Evolutionary conservation across 1,139 yeast species (phyloP).

Genomic region (Blastobotrys petasosporus): DNA sequence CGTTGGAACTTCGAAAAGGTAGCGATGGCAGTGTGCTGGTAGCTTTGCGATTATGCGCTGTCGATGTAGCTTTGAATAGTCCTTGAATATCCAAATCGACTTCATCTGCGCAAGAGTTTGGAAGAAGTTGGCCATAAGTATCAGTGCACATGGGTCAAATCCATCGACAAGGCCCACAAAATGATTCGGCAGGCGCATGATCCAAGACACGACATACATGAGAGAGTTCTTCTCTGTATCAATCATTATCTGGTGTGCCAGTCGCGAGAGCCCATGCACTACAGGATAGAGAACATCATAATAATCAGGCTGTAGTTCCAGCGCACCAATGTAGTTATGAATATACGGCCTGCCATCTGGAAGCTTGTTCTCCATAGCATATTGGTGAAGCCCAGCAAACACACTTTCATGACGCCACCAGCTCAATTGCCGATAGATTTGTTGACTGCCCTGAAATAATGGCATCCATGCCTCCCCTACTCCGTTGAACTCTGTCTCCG

Average conservation of each 20-base stretch:
- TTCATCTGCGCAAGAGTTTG: constrained; percentile 2
- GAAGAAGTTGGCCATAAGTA: constrained; percentile 7
- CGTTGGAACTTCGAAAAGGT: constrained; percentile 1
- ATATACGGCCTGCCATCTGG: constrained; percentile 7
- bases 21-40: background rate
- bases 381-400: constrained; percentile 3
- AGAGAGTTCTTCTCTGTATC: constrained; percentile 1
- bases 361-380: background rate
- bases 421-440: constrained; percentile 2
- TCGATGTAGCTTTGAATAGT: constrained; percentile 3
- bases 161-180: constrained; percentile 3
- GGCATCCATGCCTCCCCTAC: constrained; percentile 7
- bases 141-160: constrained; percentile 7
- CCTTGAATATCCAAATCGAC: constrained; percentile 1
- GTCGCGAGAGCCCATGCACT: background rate
- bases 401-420: background rate
- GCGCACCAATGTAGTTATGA: constrained; percentile 2
- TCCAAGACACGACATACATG: constrained; percentile 6
- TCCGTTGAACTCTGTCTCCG: constrained; percentile 5
- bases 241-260: constrained; percentile 2
- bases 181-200: constrained; percentile 2
- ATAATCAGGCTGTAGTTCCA: constrained; percentile 1
- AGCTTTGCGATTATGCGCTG: constrained; percentile 1
- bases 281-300: background rate
- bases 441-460: constrained; percentile 6